Percentiles rank a stretch among this genome's conserved stretches.
phyloP scores from a whole-genome alignment of 2,329 filamentous ascomycete genomes.

The Hypoxylon sp. region DNA sequence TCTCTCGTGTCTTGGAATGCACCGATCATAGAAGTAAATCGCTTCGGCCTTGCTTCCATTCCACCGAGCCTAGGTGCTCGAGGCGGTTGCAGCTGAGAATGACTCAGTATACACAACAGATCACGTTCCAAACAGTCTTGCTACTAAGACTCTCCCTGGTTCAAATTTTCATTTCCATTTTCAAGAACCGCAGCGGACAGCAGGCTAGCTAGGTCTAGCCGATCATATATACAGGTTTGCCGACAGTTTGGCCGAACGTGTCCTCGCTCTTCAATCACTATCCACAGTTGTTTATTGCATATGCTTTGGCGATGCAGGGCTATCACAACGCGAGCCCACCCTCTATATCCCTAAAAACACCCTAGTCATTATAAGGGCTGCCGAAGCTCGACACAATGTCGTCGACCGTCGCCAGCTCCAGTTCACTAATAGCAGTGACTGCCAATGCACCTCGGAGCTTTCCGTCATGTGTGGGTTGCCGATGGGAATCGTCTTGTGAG shows the following conservation, averaged over 20 bases:
- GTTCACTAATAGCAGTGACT: slow-evolving; percentile 37
- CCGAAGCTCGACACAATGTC: slow-evolving; percentile 33
- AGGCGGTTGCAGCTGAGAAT: slow-evolving; percentile 17
- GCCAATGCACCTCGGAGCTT: slow-evolving; percentile 36
- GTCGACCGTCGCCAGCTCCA: slow-evolving; percentile 29
- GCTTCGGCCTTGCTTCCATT: slow-evolving; percentile 32
- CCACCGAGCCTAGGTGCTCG: slow-evolving; percentile 30
- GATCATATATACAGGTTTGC: slow-evolving; percentile 52
- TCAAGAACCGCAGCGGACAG: slow-evolving; percentile 42
- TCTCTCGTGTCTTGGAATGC: slow-evolving; percentile 51
- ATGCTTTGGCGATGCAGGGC: slow-evolving; percentile 37
- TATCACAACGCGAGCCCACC: slow-evolving; percentile 36
- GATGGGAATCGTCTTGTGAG: slow-evolving; percentile 35
- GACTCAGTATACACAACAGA: slow-evolving; percentile 28
- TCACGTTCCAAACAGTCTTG: slow-evolving; percentile 42
- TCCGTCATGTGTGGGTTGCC: slow-evolving; percentile 30
- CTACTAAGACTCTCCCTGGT: slow-evolving; percentile 38
- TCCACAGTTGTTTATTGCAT: slow-evolving; percentile 38
- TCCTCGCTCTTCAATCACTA: slow-evolving; percentile 41
- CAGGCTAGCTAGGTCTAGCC: slow-evolving; percentile 38
- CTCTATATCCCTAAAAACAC: slow-evolving; percentile 43
- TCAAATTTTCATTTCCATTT: slow-evolving; percentile 50
- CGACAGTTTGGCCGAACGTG: slow-evolving; percentile 39
- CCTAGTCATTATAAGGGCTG: slow-evolving; percentile 36
- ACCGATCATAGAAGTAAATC: slow-evolving; percentile 25